phyloP scores from a whole-genome alignment of 2,329 filamentous ascomycete species.

The Aspergillus sp. region DNA sequence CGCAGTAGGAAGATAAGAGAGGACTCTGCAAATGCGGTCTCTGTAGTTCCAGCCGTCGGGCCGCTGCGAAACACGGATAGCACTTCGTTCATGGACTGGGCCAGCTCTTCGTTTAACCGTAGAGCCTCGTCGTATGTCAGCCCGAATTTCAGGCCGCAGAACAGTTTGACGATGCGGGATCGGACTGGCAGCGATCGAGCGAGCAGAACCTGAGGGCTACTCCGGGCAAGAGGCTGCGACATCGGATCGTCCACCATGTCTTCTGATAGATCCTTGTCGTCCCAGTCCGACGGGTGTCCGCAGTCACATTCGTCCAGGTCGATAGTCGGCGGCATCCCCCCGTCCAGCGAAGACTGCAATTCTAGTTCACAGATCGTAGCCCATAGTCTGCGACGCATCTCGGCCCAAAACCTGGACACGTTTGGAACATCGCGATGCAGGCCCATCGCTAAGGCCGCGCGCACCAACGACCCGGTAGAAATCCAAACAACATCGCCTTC shows the following conservation, averaged over 20 bases:
- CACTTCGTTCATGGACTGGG: slow-evolving; percentile 14
- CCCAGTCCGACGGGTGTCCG: slow-evolving; percentile 28
- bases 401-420: slow-evolving; percentile 31
- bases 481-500: slow-evolving; percentile 28
- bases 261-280: slow-evolving; percentile 25
- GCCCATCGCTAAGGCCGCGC: slow-evolving; percentile 35
- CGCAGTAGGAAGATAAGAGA: slow-evolving; percentile 44
- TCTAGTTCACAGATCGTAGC: slow-evolving; percentile 36
- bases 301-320: slow-evolving; percentile 30
- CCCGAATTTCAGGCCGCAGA: slow-evolving; percentile 22
- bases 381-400: slow-evolving; percentile 39
- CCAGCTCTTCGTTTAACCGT: slow-evolving; percentile 20
- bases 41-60: slow-evolving; percentile 5
- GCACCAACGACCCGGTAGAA: slow-evolving; percentile 30
- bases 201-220: slow-evolving; percentile 21
- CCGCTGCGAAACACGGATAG: slow-evolving; percentile 16
- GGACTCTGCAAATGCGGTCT: slow-evolving; percentile 19
- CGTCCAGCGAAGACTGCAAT: slow-evolving; percentile 27
- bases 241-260: slow-evolving; percentile 17
- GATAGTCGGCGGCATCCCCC: slow-evolving; percentile 25
- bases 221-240: slow-evolving; percentile 13
- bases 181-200: slow-evolving; percentile 20
- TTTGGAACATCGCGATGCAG: slow-evolving; percentile 32
- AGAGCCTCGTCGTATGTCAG: slow-evolving; percentile 26
- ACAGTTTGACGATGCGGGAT: slow-evolving; percentile 19